These are phyloP conservation scores for Neopestalotiopsis sp. DNA, from an alignment of 2,329 filamentous ascomycete species.

Conservation along the genomic window DNA sequence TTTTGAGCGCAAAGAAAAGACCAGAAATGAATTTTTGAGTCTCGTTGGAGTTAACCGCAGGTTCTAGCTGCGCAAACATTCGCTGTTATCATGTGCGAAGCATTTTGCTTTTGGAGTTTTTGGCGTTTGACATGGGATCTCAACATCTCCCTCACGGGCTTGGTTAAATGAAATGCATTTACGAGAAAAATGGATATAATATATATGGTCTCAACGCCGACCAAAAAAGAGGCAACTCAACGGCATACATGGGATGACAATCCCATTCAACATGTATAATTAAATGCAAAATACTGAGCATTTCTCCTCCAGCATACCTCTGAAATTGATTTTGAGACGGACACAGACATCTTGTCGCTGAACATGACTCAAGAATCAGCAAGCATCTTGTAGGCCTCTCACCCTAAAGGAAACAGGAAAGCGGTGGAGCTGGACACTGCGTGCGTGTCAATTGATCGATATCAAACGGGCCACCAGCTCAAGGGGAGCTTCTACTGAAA, in stretches of 20 bases:
- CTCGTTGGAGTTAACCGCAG: constrained; percentile 67
- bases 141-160: constrained; percentile 25
- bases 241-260: constrained; percentile 1
- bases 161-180: background rate
- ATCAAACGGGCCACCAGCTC: background rate
- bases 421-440: too few relatives aligned
- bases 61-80: constrained; percentile 18
- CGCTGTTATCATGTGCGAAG: background rate
- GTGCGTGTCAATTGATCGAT: too few relatives aligned
- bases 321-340: too few relatives aligned
- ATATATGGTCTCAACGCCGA: constrained; percentile 18
- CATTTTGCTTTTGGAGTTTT: constrained; percentile 13
- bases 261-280: constrained; percentile 17
- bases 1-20: constrained; percentile 91
- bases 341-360: too few relatives aligned
- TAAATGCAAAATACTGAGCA: background rate
- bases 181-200: background rate
- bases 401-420: too few relatives aligned
- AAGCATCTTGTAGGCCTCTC: too few relatives aligned
- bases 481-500: background rate
- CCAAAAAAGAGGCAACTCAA: constrained; percentile 19
- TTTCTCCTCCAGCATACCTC: background rate
- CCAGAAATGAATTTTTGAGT: constrained; percentile 92
- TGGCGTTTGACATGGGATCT: constrained; percentile 21
- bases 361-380: too few relatives aligned